phyloP scores from a whole-genome alignment of 1,284 basidiomycete genomes.

The Hemileia vastatrix region DNA sequence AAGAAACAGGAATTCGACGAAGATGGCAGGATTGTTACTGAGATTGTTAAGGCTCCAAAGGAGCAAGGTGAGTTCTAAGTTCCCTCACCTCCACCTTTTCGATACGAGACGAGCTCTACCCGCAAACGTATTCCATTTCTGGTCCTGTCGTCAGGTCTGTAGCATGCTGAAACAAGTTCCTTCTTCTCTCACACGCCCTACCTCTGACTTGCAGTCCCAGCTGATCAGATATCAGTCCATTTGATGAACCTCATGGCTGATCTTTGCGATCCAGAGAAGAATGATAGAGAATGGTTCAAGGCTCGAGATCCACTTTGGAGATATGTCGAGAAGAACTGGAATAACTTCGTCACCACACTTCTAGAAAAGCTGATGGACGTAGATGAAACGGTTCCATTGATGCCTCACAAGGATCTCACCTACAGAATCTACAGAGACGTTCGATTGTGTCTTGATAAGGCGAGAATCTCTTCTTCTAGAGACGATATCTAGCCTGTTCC shows the following conservation, averaged over 20 bases:
- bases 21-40: neutral
- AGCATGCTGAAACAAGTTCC: neutral
- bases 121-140: too few species aligned
- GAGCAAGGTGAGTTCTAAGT: neutral
- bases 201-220: neutral
- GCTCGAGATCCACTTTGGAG: conserved; percentile 3
- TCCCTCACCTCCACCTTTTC: too few species aligned
- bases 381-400: conserved; percentile 9
- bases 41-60: neutral
- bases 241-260: conserved; percentile 6
- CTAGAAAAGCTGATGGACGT: conserved; percentile 4
- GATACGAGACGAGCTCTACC: too few species aligned
- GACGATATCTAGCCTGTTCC: neutral
- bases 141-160: conserved; percentile 4
- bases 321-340: conserved; percentile 12
- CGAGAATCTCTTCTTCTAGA: neutral
- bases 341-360: conserved; percentile 5
- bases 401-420: conserved; percentile 8
- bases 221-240: conserved; percentile 4
- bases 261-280: conserved; percentile 10
- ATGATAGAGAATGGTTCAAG: conserved; percentile 16
- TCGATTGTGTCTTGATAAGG: neutral
- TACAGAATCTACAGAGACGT: conserved; percentile 14
- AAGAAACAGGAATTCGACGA: neutral
- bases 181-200: neutral